Evolutionary conservation across 129 eudicot genomes (phyloP).

Genomic region (Ambrosia trifida): DNA sequence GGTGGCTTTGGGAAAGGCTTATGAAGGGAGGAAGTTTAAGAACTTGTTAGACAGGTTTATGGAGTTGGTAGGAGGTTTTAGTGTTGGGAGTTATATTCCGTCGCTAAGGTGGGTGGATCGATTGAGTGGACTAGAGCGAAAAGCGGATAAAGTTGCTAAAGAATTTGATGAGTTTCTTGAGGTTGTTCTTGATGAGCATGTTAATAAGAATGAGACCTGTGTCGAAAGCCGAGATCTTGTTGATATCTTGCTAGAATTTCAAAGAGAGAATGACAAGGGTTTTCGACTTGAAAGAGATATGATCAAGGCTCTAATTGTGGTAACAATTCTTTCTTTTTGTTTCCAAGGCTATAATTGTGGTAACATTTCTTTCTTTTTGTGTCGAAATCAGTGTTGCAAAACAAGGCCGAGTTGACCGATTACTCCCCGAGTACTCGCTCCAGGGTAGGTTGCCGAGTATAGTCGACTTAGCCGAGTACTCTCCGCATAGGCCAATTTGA

Average conservation of each 20-base stretch:
- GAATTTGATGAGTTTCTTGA: slow-evolving; percentile 12
- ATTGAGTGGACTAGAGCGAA: not conserved
- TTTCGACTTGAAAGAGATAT: not conserved
- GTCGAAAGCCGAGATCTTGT: not conserved
- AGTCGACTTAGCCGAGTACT: too few species aligned
- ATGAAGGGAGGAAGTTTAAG: not conserved
- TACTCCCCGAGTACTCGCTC: too few species aligned
- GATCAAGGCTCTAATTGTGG: not conserved
- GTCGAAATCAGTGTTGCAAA: too few species aligned
- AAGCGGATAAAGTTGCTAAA: not conserved
- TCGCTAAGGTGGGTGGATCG: slow-evolving; percentile 1
- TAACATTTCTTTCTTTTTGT: too few species aligned
- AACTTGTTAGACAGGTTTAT: not conserved
- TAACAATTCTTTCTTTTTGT: not conserved
- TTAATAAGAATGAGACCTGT: not conserved
- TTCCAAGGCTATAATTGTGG: too few species aligned
- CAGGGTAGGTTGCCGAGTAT: too few species aligned
- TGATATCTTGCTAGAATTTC: not conserved
- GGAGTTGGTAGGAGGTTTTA: slow-evolving; percentile 1
- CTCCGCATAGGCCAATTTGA: too few species aligned
- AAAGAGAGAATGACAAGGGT: not conserved
- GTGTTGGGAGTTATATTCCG: slow-evolving; percentile 5
- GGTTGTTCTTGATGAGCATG: not conserved
- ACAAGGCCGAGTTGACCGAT: too few species aligned
- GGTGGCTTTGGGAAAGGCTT: slow-evolving; percentile 3